Evolutionary conservation across 2,329 filamentous ascomycete species (phyloP), one percentile per base, ranked within the genome.

Genomic region (Dryadomyces quercus-mongolicae): DNA sequence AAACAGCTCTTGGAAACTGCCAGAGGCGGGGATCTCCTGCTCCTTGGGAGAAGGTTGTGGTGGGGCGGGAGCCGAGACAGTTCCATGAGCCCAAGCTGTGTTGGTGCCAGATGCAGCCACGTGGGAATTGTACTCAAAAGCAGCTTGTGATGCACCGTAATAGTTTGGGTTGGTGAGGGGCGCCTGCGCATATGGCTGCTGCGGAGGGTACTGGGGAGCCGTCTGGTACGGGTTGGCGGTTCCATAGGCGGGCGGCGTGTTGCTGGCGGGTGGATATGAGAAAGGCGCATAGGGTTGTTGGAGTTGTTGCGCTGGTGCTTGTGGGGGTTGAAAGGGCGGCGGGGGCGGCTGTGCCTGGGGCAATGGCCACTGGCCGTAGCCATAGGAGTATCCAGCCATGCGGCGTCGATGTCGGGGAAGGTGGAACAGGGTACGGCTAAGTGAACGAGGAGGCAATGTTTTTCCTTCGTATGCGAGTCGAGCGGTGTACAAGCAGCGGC

Each of bases 371-470:
- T 59, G 58, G 53, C 59, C 61, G 55, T 70, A 67, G 49, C 64
- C 62, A 51, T 69, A 68, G 16, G 67, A 65, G 56, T 68, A 69
- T 49, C 70, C 67, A 43, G 71, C 66, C 70, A 74, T 74, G 7
- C 16, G 31, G 31, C 22, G 21, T 15, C 34, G 43, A 42, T n/a
- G 12, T 2, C n/a, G 22, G 13, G 21, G 22, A 16, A 31, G n/a
- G n/a, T 10, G n/a, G 18, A 31, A 16, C 22, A 49, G 12, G 25
- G 9, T n/a, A 9, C 15, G 13, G 12, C 36, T n/a, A 13, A 13
- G 12, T 5, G 2, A 31, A 25, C 8, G 22, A 31, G 6, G 46
- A 9, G 36, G 8, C 15, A 40, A 3, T 40, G 10, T 4, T 31
- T 31, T 31, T 31, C 25, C 25, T 40, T 40, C 36, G 36, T 16